These are phyloP conservation scores for Tricharina praecox DNA, from an alignment of 495 filamentous ascomycete genomes.

Conservation along the genomic window DNA sequence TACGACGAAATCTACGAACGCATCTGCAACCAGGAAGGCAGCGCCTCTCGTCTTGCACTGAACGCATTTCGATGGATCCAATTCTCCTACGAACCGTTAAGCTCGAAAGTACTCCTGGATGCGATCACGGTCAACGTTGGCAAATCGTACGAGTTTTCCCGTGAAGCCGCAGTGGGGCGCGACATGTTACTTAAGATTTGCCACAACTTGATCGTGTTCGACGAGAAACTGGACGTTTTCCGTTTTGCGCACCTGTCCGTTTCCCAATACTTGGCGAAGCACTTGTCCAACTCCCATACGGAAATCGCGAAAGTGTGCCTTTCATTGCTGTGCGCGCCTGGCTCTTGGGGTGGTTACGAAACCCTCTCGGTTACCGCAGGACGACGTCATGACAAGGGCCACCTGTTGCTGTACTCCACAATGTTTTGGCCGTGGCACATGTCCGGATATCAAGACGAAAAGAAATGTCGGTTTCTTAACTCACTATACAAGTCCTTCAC, in stretches of 20 bases:
- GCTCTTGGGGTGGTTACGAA: neutral
- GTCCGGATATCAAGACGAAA: too few species aligned
- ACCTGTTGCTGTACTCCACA: conserved; percentile 1
- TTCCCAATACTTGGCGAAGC: neutral
- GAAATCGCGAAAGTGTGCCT: neutral
- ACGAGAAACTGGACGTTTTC: conserved; percentile 1
- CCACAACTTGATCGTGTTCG: conserved; percentile 3
- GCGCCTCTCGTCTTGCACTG: neutral
- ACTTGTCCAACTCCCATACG: neutral
- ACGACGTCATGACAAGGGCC: neutral
- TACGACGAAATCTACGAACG: neutral
- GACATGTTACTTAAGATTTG: neutral
- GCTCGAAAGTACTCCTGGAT: neutral
- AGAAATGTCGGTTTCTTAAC: too few species aligned
- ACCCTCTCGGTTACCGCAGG: neutral
- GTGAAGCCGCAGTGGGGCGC: neutral
- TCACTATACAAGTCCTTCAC: too few species aligned
- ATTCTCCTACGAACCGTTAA: conserved; percentile 1
- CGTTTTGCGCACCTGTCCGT: conserved; percentile 6
- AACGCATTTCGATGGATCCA: conserved; percentile 1
- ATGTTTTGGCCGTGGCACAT: conserved; percentile 5
- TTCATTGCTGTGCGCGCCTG: neutral
- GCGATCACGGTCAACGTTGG: neutral
- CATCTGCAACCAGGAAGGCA: neutral
- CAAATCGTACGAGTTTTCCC: neutral